These are phyloP conservation scores for Haberlea rhodopensis DNA, from an alignment of 257 asterid genomes.

Conservation along the genomic window DNA sequence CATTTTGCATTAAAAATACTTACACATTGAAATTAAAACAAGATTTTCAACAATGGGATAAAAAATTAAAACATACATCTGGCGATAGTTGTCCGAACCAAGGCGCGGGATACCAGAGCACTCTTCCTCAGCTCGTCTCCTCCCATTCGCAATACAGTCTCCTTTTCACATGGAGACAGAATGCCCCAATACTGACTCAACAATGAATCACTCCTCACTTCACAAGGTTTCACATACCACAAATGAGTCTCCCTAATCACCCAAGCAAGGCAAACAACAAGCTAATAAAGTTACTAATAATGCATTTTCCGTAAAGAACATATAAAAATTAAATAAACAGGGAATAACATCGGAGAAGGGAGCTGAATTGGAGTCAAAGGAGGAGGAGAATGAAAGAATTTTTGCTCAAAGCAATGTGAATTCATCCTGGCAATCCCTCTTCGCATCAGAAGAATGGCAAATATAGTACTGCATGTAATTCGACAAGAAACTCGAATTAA, in stretches of 20 bases:
- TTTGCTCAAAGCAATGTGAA: conserved; percentile 36
- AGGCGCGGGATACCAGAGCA: too few species aligned
- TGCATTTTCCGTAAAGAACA: background rate
- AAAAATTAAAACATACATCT: conserved; percentile 59
- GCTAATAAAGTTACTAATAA: background rate
- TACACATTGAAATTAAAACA: too few species aligned
- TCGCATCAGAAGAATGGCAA: conserved; percentile 27
- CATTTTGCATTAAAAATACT: too few species aligned
- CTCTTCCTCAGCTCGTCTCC: too few species aligned
- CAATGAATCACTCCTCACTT: conserved; percentile 59
- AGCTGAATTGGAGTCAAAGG: conserved; percentile 43
- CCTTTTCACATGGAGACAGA: conserved; percentile 69
- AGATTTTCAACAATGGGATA: conserved; percentile 79
- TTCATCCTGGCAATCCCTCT: conserved; percentile 42
- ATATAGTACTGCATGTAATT: background rate
- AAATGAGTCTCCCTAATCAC: too few species aligned
- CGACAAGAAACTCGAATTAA: too few species aligned
- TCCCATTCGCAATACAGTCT: too few species aligned
- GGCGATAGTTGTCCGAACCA: too few species aligned
- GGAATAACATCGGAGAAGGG: conserved; percentile 60
- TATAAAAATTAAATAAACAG: too few species aligned
- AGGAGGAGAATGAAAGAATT: conserved; percentile 37
- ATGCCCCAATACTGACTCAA: conserved; percentile 56
- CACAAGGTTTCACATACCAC: too few species aligned
- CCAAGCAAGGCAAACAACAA: background rate